Conservation (phyloP, 495 filamentous ascomycete genomes). For the Ramalina peruviana region DNA sequence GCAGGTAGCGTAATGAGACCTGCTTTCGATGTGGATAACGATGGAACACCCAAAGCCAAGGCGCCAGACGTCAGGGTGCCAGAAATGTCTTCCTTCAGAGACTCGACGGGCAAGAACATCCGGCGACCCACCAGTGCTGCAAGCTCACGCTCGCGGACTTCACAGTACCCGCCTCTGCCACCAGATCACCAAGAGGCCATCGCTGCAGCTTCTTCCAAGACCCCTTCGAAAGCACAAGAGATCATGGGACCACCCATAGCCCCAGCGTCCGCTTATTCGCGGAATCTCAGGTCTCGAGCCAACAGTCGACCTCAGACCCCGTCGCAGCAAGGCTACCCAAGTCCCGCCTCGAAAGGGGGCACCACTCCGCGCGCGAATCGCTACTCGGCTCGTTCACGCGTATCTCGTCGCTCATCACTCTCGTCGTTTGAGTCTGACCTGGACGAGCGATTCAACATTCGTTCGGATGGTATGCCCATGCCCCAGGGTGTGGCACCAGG, state of each 20-base stretch:
- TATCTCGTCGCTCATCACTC: constrained; percentile 66
- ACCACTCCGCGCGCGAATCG: constrained; percentile 41
- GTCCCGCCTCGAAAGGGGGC: constrained; percentile 29
- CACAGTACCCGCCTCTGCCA: constrained; percentile 60
- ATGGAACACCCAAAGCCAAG: constrained; percentile 9
- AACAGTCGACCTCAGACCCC: constrained; percentile 60
- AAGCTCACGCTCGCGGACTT: constrained; percentile 40
- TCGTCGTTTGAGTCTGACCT: constrained; percentile 93
- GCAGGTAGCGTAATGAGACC: constrained; percentile 20
- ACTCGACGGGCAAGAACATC: constrained; percentile 16
- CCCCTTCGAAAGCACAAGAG: constrained; percentile 22
- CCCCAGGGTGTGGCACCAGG: constrained; percentile 44
- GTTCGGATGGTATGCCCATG: constrained; percentile 40
- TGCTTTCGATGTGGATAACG: constrained; percentile 15
- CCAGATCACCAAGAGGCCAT: constrained; percentile 71
- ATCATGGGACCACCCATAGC: constrained; percentile 77
- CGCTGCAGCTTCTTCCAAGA: constrained; percentile 47
- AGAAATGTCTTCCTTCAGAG: constrained; percentile 14
- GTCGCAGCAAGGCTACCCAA: constrained; percentile 21
- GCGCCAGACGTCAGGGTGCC: constrained; percentile 7
- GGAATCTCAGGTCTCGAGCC: constrained; percentile 24
- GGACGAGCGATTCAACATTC: constrained; percentile 76
- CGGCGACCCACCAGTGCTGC: constrained; percentile 55
- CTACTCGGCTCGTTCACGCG: constrained; percentile 39
- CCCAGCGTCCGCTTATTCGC: constrained; percentile 65